Evolutionary conservation across 2,329 filamentous ascomycete genomes (phyloP).

Genomic region (Saccharata proteae): DNA sequence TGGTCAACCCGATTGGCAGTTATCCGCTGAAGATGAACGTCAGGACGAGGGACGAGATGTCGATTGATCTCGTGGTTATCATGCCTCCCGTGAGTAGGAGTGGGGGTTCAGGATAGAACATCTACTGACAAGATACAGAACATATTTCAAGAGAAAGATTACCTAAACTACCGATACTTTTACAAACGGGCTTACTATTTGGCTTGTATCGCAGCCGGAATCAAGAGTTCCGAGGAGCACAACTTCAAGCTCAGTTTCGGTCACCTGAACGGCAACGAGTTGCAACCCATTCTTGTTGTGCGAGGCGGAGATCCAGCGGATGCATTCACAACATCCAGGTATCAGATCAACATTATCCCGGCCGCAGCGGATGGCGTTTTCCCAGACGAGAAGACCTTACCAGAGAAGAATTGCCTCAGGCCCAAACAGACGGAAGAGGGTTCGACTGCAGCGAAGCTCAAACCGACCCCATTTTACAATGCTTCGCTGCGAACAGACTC

Average conservation of each 20-base stretch:
- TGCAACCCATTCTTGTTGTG: conserved; percentile 57
- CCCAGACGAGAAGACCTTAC: conserved; percentile 55
- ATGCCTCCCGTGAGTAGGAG: no score
- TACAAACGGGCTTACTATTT: conserved; percentile 90
- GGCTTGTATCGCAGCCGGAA: conserved; percentile 61
- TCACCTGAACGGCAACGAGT: conserved; percentile 57
- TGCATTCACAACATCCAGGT: conserved; percentile 23
- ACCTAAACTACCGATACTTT: conserved; percentile 83
- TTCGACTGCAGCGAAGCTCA: conserved; percentile 18
- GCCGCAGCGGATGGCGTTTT: conserved; percentile 61
- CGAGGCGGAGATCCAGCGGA: conserved; percentile 25
- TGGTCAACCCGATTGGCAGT: conserved; percentile 81
- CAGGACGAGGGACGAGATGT: conserved; percentile 46
- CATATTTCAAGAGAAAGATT: conserved; percentile 89
- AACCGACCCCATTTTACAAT: conserved; percentile 77
- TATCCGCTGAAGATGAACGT: conserved; percentile 66
- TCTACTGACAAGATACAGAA: conserved; percentile 20
- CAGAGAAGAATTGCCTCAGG: conserved; percentile 59
- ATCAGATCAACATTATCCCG: conserved; percentile 60
- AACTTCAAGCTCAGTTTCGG: conserved; percentile 51
- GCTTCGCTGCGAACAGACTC: conserved; percentile 69
- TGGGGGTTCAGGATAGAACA: conserved; percentile 1
- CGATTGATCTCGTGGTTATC: conserved; percentile 73
- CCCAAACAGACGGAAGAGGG: conserved; percentile 36
- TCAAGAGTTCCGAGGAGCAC: conserved; percentile 46